Percentiles rank a stretch among this genome's conserved stretches.
These are phyloP conservation scores for Chlorella ohadii DNA, from an alignment of 139 green algal species.

Conservation along the genomic window DNA sequence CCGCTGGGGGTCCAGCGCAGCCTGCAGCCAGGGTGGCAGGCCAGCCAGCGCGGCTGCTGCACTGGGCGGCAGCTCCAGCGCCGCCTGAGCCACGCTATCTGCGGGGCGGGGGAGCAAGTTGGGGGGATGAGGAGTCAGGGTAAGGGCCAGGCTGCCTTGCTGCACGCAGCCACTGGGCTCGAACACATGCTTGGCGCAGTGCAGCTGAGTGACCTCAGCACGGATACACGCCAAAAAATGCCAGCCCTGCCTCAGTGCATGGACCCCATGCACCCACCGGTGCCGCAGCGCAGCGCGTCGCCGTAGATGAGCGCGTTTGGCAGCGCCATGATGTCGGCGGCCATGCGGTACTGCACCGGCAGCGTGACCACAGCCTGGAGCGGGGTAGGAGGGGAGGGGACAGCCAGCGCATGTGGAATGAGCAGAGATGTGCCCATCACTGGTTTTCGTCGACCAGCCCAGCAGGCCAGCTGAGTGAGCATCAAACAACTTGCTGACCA, in stretches of 20 bases:
- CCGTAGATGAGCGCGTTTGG: constrained; percentile 91
- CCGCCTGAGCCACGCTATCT: constrained; percentile 56
- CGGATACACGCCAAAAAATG: no score
- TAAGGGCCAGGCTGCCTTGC: neutral
- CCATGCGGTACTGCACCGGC: constrained; percentile 94
- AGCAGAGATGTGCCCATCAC: neutral
- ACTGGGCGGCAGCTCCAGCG: constrained; percentile 55
- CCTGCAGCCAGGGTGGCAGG: constrained; percentile 39
- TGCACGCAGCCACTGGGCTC: no score
- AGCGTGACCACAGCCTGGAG: constrained; percentile 69
- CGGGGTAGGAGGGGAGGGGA: neutral
- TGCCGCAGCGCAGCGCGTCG: constrained; percentile 73
- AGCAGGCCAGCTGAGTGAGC: no score
- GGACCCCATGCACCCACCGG: neutral
- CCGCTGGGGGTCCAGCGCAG: constrained; percentile 63
- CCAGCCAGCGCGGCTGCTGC: neutral
- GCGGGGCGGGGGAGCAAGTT: neutral
- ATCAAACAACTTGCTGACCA: no score
- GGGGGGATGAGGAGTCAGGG: neutral
- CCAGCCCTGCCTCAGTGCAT: neutral
- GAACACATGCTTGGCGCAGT: no score
- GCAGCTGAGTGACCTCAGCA: no score
- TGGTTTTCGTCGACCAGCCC: neutral
- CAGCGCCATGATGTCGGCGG: constrained; percentile 83
- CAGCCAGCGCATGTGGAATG: neutral